Percentiles rank a stretch among this genome's conserved stretches.
phyloP scores from a whole-genome alignment of 1,284 basidiomycete species.

The Wolfiporia cocos region DNA sequence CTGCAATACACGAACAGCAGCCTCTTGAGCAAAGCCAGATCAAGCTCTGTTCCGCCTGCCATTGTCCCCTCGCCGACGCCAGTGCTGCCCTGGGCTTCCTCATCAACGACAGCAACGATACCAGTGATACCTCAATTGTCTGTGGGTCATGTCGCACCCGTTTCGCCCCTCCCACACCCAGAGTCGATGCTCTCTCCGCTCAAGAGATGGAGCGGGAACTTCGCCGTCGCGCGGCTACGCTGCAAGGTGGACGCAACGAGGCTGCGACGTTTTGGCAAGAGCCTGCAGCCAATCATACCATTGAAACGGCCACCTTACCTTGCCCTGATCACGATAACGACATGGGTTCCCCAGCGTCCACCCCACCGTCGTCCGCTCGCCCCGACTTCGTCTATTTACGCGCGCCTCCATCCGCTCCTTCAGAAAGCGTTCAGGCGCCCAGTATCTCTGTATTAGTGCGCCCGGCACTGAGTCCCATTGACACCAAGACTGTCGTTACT shows the following conservation, averaged over 20 bases:
- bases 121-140: constrained; percentile 28
- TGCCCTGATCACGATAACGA: constrained; percentile 27
- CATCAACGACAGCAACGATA: constrained; percentile 22
- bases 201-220: constrained; percentile 24
- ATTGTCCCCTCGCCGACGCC: constrained; percentile 29
- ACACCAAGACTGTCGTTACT: constrained; percentile 12
- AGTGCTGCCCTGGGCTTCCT: constrained; percentile 21
- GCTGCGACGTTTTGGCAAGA: constrained; percentile 18
- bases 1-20: constrained; percentile 16
- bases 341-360: constrained; percentile 18
- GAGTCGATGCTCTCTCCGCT: constrained; percentile 20
- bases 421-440: constrained; percentile 8
- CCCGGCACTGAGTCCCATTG: constrained; percentile 15
- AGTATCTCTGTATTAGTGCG: constrained; percentile 9
- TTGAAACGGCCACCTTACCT: constrained; percentile 18
- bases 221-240: constrained; percentile 23
- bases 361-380: constrained; percentile 7
- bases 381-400: constrained; percentile 6
- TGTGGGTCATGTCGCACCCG: constrained; percentile 30
- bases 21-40: constrained; percentile 26
- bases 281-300: constrained; percentile 10
- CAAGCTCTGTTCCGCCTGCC: constrained; percentile 32
- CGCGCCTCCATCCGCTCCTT: constrained; percentile 4
- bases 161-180: constrained; percentile 12
- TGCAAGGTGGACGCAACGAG: constrained; percentile 26